Evolutionary conservation across 352 stramenopile genomes (phyloP), one percentile per base, ranked within the genome.

Genomic region (Pythium periplocum): DNA sequence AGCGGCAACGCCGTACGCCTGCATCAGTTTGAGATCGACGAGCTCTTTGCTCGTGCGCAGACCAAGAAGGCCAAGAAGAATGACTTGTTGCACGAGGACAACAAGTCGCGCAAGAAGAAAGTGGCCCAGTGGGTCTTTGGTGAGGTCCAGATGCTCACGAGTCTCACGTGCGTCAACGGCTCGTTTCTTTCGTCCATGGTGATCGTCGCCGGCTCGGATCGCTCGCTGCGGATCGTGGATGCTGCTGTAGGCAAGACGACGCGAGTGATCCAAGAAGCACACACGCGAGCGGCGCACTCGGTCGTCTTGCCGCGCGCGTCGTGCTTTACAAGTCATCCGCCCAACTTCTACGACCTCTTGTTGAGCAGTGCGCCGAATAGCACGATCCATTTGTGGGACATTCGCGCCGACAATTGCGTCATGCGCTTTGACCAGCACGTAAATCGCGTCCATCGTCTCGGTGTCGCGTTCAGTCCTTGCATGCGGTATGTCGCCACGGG

Each of bases 401-500:
- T 96, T 47, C 79, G 87, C 55, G 77, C 81, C 31, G 76, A 90
- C 61, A 90, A 93, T 39, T 90, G 81, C 57, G 79, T 93, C 51
- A 87, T 93, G 73, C 80, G 72, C 44, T 93, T 96, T 46, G 62
- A 67, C 36, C 80, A 93, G 53, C 87, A 96, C 59, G 62, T 83
- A 12, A 95, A 96, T 66, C 80, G 83, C 49, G 78, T 91, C 11
- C 85, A 96, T 33, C 56, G 62, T 4, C 50, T 95, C 2, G 78
- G 79, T 5, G 60, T 79, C 36, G 71, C 78, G 10, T 96, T 96
- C 56, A 94, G 80, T 47, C 88, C 87, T 2, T 96, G 88, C 68
- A 93, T 95, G 83, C 82, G 88, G 12, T 96, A 95, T 61, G 68
- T 96, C 26, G 85, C 86, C 5, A 90, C 78, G 2, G 88, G 88